phyloP scores from a whole-genome alignment of 2,329 filamentous ascomycete species.

The Phaeosphaeria sp. region DNA sequence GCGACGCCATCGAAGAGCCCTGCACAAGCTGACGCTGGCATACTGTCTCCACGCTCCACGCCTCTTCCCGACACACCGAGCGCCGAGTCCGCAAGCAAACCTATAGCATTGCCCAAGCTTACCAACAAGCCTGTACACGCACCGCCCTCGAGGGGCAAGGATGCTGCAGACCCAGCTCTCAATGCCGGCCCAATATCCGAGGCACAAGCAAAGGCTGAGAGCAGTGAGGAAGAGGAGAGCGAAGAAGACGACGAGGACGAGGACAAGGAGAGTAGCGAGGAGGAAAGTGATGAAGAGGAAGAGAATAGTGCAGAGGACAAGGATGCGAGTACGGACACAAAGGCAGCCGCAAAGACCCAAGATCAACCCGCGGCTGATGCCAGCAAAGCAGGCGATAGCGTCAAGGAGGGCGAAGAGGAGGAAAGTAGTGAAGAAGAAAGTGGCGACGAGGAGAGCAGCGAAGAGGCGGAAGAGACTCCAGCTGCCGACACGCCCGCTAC shows the following conservation, averaged over 20 bases:
- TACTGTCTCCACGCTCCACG: conserved; percentile 34
- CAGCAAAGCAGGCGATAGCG: conserved; percentile 42
- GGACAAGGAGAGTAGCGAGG: conserved; percentile 8
- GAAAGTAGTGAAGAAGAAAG: conserved; percentile 9
- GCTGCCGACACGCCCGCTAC: not conserved
- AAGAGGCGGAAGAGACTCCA: not conserved
- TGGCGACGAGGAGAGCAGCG: not conserved
- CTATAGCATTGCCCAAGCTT: conserved; percentile 22
- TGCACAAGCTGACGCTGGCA: conserved; percentile 16
- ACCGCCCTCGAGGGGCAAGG: conserved; percentile 31
- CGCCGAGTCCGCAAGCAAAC: conserved; percentile 2
- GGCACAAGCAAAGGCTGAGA: conserved; percentile 12
- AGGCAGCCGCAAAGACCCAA: conserved; percentile 4
- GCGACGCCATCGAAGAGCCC: conserved; percentile 38
- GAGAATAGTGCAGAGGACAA: conserved; percentile 14
- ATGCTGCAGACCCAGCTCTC: conserved; percentile 34
- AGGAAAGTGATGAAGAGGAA: conserved; percentile 16
- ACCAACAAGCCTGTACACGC: conserved; percentile 26
- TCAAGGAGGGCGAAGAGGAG: conserved; percentile 34
- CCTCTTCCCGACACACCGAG: conserved; percentile 36
- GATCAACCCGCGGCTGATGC: conserved; percentile 13
- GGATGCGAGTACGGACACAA: not conserved
- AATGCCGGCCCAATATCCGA: conserved; percentile 25
- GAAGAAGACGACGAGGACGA: conserved; percentile 6
- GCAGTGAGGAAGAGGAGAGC: conserved; percentile 8